These are phyloP conservation scores for Oleoguttula mirabilis DNA, from an alignment of 495 filamentous ascomycete species.

Conservation along the genomic window DNA sequence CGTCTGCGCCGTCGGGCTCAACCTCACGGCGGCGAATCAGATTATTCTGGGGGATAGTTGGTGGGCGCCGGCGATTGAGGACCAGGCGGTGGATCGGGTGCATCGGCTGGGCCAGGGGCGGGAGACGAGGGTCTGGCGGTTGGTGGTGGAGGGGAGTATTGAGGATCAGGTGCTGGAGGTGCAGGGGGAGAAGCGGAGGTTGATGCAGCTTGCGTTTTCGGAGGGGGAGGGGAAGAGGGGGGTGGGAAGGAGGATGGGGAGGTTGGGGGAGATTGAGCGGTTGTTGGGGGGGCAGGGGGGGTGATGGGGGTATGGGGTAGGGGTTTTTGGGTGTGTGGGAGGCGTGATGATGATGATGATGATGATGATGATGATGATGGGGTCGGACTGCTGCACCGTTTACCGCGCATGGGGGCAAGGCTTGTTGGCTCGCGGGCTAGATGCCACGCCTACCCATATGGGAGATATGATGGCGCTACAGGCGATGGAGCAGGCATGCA, in stretches of 20 bases:
- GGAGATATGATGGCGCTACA: too few species aligned
- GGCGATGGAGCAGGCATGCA: too few species aligned
- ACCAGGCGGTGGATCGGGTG: constrained; percentile 85
- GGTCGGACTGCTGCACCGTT: too few species aligned
- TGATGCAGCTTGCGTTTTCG: constrained; percentile 56
- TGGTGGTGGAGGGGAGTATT: constrained; percentile 75
- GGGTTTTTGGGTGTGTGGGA: too few species aligned
- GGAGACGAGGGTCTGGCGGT: constrained; percentile 63
- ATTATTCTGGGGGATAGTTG: constrained; percentile 76
- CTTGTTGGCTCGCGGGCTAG: too few species aligned
- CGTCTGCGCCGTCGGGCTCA: constrained; percentile 79
- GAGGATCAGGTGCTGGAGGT: constrained; percentile 77
- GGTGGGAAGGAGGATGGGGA: constrained; percentile 20
- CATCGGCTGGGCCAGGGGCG: constrained; percentile 76
- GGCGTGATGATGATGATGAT: too few species aligned
- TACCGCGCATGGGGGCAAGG: too few species aligned
- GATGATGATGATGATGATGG: too few species aligned
- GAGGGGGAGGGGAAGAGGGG: constrained; percentile 26
- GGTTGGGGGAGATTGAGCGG: constrained; percentile 49
- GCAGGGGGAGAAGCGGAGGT: constrained; percentile 66
- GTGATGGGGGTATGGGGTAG: too few species aligned
- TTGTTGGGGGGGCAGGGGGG: too few species aligned
- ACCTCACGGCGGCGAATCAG: constrained; percentile 78
- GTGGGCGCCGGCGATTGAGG: constrained; percentile 93
- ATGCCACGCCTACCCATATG: too few species aligned